A percentile compares a stretch with the other conserved stretches of the same genome.
phyloP scores from a whole-genome alignment of 495 filamentous ascomycete species.

The Bathelium albidoporum region DNA sequence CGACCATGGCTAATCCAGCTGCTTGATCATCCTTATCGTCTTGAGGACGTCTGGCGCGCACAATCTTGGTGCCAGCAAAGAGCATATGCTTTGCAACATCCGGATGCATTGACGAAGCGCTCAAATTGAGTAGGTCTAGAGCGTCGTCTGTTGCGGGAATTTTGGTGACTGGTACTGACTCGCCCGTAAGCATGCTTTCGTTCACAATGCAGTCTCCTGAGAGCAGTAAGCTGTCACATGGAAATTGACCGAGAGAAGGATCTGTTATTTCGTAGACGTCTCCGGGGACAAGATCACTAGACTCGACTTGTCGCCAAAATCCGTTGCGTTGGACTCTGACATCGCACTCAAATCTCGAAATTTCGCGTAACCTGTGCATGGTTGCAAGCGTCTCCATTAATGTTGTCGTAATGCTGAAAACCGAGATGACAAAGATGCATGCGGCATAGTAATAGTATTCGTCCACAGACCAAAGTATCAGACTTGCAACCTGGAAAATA shows the following conservation, averaged over 20 bases:
- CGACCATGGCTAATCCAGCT: conserved; percentile 81
- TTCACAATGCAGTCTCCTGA: conserved; percentile 98
- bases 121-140: conserved; percentile 60
- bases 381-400: conserved; percentile 88
- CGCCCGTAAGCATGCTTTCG: conserved; percentile 98
- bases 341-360: conserved; percentile 91
- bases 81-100: conserved; percentile 79
- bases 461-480: conserved; percentile 90
- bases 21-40: conserved; percentile 79
- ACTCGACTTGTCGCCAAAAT: conserved; percentile 86
- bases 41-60: conserved; percentile 79
- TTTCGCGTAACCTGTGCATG: conserved; percentile 80
- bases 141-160: conserved; percentile 74
- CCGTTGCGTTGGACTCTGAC: conserved; percentile 86
- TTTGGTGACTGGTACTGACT: conserved; percentile 96
- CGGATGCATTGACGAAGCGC: conserved; percentile 65
- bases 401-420: conserved; percentile 81
- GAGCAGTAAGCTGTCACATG: conserved; percentile 84
- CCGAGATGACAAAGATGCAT: conserved; percentile 92
- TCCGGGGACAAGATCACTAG: conserved; percentile 82
- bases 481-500: conserved; percentile 91
- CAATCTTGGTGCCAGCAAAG: conserved; percentile 91
- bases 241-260: conserved; percentile 84
- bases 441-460: conserved; percentile 95
- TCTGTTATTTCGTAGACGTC: conserved; percentile 98